Evolutionary conservation across 2,329 filamentous ascomycete species (phyloP), one percentile per base, ranked within the genome.

Genomic region (Cercospora sp.): DNA sequence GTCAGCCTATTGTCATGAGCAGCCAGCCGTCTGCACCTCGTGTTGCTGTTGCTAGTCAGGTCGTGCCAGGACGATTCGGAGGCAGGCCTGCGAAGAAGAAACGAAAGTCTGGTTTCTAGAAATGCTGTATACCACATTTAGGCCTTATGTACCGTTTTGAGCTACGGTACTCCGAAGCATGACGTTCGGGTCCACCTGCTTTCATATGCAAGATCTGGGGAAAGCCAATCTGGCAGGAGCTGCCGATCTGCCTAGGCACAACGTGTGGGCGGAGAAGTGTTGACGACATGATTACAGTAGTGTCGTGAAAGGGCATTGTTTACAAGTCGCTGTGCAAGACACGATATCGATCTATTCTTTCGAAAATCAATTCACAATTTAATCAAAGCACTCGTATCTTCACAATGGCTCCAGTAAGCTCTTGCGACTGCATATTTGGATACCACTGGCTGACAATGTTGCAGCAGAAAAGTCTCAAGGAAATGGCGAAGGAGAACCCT

Each of bases 61-160:
- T 77, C 16, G 71, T 75, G 40, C 69, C 71, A 2, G 77, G 78
- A 18, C 68, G 74, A 5, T 76, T 73, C 71, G 78, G 76, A 74
- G 62, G 77, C 68, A 57, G 79, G 71, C 79, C 79, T 48, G 76
- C 78, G 57, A 75, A 75, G 60, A 84, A 80, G 75, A 82, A 82
- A 77, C 78, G 79, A 69, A 80, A 78, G 66, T 73, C 75, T 53
- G 78, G 78, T 10, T 79, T 79, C 62, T 79, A 53, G 48, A 28
- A 26, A 28, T 53, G 48, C 26, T 51, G 45, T 12, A 5, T 23
- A 23, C 1, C 12, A 53, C 69, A 76, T 48, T 5, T 40, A 13
- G 26, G 18, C 7, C 5, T 28, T 28, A 60, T 40, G 58, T 28
- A 8, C n/a, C 33, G 26, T 36, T 26, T 33, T 33, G 28, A 8